phyloP scores from a whole-genome alignment of 2,329 filamentous ascomycete species.

The Colletotrichum graminicola region DNA sequence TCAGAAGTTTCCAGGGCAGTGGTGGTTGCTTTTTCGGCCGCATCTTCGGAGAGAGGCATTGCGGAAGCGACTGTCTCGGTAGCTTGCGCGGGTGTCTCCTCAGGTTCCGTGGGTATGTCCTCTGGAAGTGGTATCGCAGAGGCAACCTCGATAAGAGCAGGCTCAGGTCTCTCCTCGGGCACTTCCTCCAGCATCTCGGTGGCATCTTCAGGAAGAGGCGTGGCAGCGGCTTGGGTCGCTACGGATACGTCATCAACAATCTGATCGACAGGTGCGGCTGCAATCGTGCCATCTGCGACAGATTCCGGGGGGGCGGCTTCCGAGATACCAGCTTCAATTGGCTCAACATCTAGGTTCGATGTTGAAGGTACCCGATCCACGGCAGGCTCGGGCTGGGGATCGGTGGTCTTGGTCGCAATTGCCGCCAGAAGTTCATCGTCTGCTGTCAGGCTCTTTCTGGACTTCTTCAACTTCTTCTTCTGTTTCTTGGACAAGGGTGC shows the following conservation, averaged over 20 bases:
- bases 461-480: slow-evolving; percentile 44
- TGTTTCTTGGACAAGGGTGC: slow-evolving; percentile 43
- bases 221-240: neutral
- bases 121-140: neutral
- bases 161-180: neutral
- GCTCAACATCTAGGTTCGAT: neutral
- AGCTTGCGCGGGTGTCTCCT: slow-evolving; percentile 1
- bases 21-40: neutral
- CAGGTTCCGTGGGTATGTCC: neutral
- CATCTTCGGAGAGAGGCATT: slow-evolving; percentile 4
- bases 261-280: neutral
- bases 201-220: neutral
- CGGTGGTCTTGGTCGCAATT: slow-evolving; percentile 20
- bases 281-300: neutral
- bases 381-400: slow-evolving; percentile 3
- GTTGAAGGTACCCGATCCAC: neutral
- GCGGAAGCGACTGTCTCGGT: neutral
- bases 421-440: slow-evolving; percentile 31
- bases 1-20: slow-evolving; percentile 2
- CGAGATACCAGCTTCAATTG: neutral
- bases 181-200: neutral
- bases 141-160: neutral
- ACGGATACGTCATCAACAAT: neutral
- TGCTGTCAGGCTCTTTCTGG: slow-evolving; percentile 36
- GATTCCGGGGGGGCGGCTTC: neutral